Conservation (phyloP, 805 yeast species). For the Candida boleticola region DNA sequence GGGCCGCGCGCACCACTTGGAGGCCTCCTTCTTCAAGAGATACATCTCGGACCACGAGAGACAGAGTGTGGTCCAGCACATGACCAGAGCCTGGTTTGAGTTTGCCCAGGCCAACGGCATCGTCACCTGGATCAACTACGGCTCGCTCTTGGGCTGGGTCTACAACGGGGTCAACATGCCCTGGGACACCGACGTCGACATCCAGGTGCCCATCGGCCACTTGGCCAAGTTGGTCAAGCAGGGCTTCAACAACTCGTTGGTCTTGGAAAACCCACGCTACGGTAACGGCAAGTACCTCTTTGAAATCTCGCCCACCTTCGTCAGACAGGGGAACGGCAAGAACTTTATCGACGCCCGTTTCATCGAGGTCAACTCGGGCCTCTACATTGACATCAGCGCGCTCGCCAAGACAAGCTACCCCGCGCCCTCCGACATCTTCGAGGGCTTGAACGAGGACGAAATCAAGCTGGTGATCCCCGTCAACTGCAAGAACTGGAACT, state of each 20-base stretch:
- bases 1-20: slow-evolving; percentile 31
- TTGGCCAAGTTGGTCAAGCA: slow-evolving; percentile 21
- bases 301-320: slow-evolving; percentile 25
- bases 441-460: slow-evolving; percentile 5
- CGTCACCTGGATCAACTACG: slow-evolving; percentile 28
- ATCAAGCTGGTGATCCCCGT: slow-evolving; percentile 19
- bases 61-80: slow-evolving; percentile 36
- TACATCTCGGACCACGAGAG: slow-evolving; percentile 34
- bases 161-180: slow-evolving; percentile 32
- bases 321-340: slow-evolving; percentile 41
- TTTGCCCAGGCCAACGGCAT: slow-evolving; percentile 30
- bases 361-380: slow-evolving; percentile 37
- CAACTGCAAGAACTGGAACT: slow-evolving; percentile 40
- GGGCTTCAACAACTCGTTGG: slow-evolving; percentile 20
- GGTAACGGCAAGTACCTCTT: slow-evolving; percentile 28
- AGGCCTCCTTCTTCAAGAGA: slow-evolving; percentile 37
- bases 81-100: slow-evolving; percentile 36
- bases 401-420: slow-evolving; percentile 25
- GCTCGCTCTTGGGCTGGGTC: slow-evolving; percentile 29
- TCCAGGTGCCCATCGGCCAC: slow-evolving; percentile 25
- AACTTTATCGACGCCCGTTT: slow-evolving; percentile 37
- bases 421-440: slow-evolving; percentile 15
- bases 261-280: slow-evolving; percentile 27
- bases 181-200: slow-evolving; percentile 31
- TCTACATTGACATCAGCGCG: slow-evolving; percentile 45